Base-by-base conservation (phyloP, 1,284 basidiomycete species). In the Ustilago vetiveriae region DNA sequence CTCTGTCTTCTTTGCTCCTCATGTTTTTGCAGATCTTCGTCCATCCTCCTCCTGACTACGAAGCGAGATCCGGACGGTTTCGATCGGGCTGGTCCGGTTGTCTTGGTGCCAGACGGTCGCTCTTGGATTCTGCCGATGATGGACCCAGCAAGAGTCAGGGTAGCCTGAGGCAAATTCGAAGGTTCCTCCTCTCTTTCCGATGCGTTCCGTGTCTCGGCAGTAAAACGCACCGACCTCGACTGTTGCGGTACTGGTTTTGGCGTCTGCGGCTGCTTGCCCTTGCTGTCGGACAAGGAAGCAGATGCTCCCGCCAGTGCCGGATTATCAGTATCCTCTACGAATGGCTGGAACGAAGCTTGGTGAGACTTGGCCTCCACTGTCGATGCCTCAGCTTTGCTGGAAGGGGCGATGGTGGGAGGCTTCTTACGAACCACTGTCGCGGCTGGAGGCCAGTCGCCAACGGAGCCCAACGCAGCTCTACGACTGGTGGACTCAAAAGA, bases 371-470 rank as follows among this genome's bases (percentile, higher is more conserved):
- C 22, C 8, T 6, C 19, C 17, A 30, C 11, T 5, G 37, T 37
- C 1, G 39, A 30, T 5, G 43, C 11, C 6, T 43, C 37, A 14
- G 45, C 4, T 30, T 57, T 62, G 35, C 22, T 63, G 14, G 48
- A 46, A n/a, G 57, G 52, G 6, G 32, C 39, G 38, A 74, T 64
- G 29, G 44, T 35, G 2, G 68, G 72, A 11, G 72, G 55, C 26
- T 63, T 59, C 29, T 58, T 65, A 11, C 72, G 57, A 14, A 74
- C 53, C 4, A 74, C 74, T 1, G 42, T 57, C 0, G 76, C 76
- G 13, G 76, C 76, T 36, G 76, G 58, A 1, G 76, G 76, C 76
- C 76, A 78, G 17, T 72, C 23, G 16, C 53, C 46, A 53, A 73
- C 58, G 6, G 62, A 59, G 29, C 35, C 62, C 7, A 41, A 32